Percentiles rank a stretch among this genome's conserved stretches.
Evolutionary conservation across 1,284 basidiomycete species (phyloP).

Genomic region (Cutaneotrichosporon sp.): DNA sequence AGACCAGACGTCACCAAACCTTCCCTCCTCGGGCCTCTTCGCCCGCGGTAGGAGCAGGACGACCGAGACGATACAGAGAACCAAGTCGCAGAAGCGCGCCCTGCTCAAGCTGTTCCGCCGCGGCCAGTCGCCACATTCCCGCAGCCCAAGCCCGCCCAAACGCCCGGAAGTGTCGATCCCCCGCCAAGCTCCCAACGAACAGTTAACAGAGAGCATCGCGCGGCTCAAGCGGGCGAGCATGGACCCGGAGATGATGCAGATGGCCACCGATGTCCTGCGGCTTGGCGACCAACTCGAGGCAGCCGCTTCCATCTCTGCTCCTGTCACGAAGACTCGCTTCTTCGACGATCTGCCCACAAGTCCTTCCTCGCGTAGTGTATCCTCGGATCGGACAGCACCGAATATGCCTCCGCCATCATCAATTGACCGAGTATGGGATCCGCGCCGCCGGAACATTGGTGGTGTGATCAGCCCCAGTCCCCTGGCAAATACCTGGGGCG

Average conservation of each 20-base stretch:
- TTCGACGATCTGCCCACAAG: constrained; percentile 26
- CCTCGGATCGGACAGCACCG: not conserved
- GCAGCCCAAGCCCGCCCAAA: constrained; percentile 45
- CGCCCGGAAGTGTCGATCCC: constrained; percentile 21
- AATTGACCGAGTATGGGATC: constrained; percentile 14
- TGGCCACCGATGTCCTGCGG: constrained; percentile 19
- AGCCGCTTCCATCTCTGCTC: constrained; percentile 32
- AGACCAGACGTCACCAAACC: constrained; percentile 6
- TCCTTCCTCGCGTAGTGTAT: constrained; percentile 1
- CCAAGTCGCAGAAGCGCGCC: constrained; percentile 32
- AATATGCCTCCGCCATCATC: not conserved
- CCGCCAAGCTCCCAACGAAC: constrained; percentile 31
- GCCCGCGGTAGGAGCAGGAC: constrained; percentile 22
- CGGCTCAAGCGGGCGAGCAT: constrained; percentile 45
- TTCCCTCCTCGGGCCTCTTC: constrained; percentile 10
- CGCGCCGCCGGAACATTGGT: constrained; percentile 27
- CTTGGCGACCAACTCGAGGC: constrained; percentile 25
- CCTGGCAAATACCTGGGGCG: constrained; percentile 45
- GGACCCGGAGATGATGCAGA: constrained; percentile 30
- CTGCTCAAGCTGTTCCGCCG: constrained; percentile 46
- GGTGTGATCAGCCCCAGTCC: constrained; percentile 49
- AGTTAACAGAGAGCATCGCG: constrained; percentile 48
- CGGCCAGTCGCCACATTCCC: constrained; percentile 45
- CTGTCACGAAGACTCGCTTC: constrained; percentile 44
- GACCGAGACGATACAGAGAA: constrained; percentile 2